These are phyloP conservation scores for Metschnikowia corniflorae DNA, from an alignment of 805 yeast genomes.

Conservation along the genomic window DNA sequence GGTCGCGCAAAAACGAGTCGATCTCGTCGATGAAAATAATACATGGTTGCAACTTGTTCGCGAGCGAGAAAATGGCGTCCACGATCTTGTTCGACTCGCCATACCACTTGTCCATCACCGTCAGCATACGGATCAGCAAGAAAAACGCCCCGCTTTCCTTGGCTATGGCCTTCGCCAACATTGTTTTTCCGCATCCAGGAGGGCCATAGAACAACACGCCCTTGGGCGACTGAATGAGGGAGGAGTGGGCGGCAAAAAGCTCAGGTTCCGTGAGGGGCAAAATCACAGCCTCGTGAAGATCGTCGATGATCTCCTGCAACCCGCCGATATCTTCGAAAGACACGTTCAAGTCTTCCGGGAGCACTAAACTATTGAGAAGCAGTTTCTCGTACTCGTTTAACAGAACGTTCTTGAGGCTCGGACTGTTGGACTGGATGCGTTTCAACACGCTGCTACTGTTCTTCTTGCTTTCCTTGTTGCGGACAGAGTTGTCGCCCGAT, in stretches of 20 bases:
- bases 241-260: slow-evolving; percentile 63
- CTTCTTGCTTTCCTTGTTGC: slow-evolving; percentile 61
- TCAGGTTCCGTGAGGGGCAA: slow-evolving; percentile 78
- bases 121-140: slow-evolving; percentile 86
- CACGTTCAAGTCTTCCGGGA: slow-evolving; percentile 78
- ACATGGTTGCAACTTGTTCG: slow-evolving; percentile 87
- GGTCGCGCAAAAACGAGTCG: slow-evolving; percentile 86
- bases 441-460: slow-evolving; percentile 46
- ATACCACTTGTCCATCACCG: slow-evolving; percentile 95
- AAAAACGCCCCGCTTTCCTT: slow-evolving; percentile 89
- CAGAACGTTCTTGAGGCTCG: slow-evolving; percentile 49
- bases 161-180: slow-evolving; percentile 95
- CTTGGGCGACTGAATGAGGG: slow-evolving; percentile 81
- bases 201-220: slow-evolving; percentile 94
- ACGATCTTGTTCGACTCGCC: slow-evolving; percentile 94
- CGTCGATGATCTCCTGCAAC: slow-evolving; percentile 74
- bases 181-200: slow-evolving; percentile 97
- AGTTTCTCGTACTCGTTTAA: slow-evolving; percentile 73
- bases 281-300: slow-evolving; percentile 81
- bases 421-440: slow-evolving; percentile 45
- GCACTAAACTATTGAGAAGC: slow-evolving; percentile 73
- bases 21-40: slow-evolving; percentile 95
- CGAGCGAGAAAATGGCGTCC: slow-evolving; percentile 88
- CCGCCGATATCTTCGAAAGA: slow-evolving; percentile 88
- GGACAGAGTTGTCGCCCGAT: slow-evolving; percentile 28